phyloP scores from a whole-genome alignment of 148 eudicot genomes.

The Arbutus unedo region DNA sequence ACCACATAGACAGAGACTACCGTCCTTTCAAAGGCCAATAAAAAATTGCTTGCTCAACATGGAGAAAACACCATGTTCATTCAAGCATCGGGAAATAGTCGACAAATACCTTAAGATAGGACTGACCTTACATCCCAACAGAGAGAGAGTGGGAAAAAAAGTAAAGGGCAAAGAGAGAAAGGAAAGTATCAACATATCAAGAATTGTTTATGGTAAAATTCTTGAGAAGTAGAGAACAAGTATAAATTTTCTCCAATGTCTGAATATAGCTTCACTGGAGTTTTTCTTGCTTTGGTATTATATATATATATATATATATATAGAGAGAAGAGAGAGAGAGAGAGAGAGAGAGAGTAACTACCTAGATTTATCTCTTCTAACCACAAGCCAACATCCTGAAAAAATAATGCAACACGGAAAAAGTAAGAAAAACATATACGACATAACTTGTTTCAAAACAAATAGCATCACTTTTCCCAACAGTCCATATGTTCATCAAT shows the following conservation, averaged over 20 bases:
- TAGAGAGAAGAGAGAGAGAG: slow-evolving; percentile 9
- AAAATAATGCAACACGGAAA: slow-evolving; percentile 3
- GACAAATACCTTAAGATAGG: neutral
- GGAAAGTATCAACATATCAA: neutral
- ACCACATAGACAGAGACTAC: neutral
- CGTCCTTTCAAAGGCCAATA: neutral
- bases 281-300: neutral
- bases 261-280: neutral
- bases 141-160: neutral
- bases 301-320: neutral
- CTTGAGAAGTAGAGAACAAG: too few relatives aligned
- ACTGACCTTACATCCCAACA: neutral
- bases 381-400: slow-evolving; percentile 97
- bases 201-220: neutral
- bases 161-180: neutral
- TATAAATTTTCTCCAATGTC: neutral
- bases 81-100: neutral
- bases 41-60: neutral
- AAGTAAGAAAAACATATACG: neutral
- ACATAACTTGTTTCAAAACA: neutral
- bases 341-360: slow-evolving; percentile 50
- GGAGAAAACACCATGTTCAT: neutral
- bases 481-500: slow-evolving; percentile 7
- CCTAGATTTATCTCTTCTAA: slow-evolving; percentile 88
- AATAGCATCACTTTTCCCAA: neutral